Evolutionary conservation across 1,284 basidiomycete species (phyloP).

Genomic region (Melampsora medusae): DNA sequence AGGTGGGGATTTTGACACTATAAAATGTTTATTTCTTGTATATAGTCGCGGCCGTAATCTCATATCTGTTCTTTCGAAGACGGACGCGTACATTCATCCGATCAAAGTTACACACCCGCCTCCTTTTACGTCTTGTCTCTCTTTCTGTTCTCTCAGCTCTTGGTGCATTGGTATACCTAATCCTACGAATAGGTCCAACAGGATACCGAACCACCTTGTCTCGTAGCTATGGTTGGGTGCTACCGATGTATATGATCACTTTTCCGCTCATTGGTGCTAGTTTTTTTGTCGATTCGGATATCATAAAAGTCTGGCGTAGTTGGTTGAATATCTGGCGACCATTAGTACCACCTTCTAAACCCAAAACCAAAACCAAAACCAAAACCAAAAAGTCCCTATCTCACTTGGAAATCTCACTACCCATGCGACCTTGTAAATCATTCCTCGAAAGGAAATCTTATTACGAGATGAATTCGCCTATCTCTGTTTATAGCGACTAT

Average conservation of each 20-base stretch:
- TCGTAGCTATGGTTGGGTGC: conserved; percentile 3
- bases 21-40: background rate
- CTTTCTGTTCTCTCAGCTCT: conserved; percentile 7
- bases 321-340: background rate
- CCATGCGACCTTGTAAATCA: background rate
- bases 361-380: background rate
- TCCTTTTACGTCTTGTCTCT: background rate
- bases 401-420: background rate
- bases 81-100: background rate
- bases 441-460: background rate
- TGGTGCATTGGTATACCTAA: conserved; percentile 1
- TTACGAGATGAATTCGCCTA: background rate
- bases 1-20: background rate
- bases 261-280: conserved; percentile 3
- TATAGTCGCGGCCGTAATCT: background rate
- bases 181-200: conserved; percentile 6
- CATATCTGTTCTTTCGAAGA: background rate
- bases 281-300: conserved; percentile 10
- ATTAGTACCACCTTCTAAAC: background rate
- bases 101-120: conserved; percentile 1
- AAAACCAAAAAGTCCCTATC: background rate
- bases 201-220: background rate
- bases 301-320: background rate
- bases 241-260: conserved; percentile 15
- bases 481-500: background rate